Conservation (phyloP, 2,329 filamentous ascomycete genomes). For the Hypoxylon sp. region DNA sequence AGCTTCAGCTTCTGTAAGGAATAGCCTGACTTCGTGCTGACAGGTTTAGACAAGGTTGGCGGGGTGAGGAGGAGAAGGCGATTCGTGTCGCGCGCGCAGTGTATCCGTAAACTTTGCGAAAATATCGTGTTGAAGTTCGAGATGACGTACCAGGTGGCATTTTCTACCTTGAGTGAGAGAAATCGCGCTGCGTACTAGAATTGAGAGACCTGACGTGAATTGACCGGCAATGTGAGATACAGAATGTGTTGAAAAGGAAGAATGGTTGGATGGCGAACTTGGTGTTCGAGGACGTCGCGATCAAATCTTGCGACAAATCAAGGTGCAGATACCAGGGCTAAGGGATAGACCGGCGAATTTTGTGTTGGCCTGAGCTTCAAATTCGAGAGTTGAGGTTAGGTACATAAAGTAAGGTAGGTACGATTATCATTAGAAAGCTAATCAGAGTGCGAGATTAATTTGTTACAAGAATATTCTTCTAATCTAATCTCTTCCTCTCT, state of each 20-base stretch:
- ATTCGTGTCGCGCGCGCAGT: constrained; percentile 17
- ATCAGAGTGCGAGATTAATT: not conserved
- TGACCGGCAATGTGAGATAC: constrained; percentile 4
- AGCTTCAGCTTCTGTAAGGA: constrained; percentile 4
- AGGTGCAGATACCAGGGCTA: not conserved
- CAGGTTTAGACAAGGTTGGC: not conserved
- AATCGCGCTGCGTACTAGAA: not conserved
- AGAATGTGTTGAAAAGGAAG: not conserved
- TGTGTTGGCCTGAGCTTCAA: constrained; percentile 22
- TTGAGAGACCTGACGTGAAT: not conserved
- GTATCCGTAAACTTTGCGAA: constrained; percentile 16
- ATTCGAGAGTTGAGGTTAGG: not conserved
- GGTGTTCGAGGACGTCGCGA: constrained; percentile 14
- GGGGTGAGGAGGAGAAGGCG: not conserved
- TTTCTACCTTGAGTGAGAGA: constrained; percentile 3
- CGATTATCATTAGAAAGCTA: constrained; percentile 4
- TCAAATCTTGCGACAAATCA: constrained; percentile 38
- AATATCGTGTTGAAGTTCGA: not conserved
- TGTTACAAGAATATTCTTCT: not conserved
- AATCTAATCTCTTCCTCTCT: not conserved
- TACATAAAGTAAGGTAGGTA: too few species aligned
- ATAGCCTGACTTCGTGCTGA: not conserved
- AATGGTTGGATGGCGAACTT: constrained; percentile 6
- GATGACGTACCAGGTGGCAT: constrained; percentile 44
- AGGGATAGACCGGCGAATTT: constrained; percentile 6